Evolutionary conservation across 495 filamentous ascomycete genomes (phyloP).

Genomic region (Penicillium goetzii): DNA sequence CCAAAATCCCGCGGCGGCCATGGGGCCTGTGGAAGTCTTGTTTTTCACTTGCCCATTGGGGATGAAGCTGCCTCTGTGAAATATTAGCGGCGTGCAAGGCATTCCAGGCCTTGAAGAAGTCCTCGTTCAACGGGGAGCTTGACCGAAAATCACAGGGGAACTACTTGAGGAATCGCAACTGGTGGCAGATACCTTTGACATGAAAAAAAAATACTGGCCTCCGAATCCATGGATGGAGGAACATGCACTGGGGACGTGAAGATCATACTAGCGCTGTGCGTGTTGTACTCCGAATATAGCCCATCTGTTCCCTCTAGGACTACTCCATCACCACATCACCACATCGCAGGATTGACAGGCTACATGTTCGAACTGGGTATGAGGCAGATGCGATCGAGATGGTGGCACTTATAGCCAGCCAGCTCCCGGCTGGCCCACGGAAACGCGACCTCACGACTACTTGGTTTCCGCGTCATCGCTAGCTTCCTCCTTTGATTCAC

Average conservation of each 20-base stretch:
- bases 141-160: background rate
- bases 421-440: background rate
- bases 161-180: background rate
- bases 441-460: slow-evolving; percentile 6
- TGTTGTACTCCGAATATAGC: background rate
- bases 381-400: background rate
- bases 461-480: slow-evolving; percentile 11
- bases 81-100: background rate
- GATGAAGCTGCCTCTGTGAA: background rate
- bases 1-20: background rate
- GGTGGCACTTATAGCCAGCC: background rate
- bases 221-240: background rate
- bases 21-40: background rate
- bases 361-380: background rate
- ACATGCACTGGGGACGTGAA: background rate
- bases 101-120: background rate
- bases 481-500: slow-evolving; percentile 18
- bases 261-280: slow-evolving; percentile 1
- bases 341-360: background rate
- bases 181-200: background rate
- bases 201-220: background rate
- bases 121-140: background rate
- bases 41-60: background rate
- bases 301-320: background rate
- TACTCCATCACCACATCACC: background rate